Evolutionary conservation across 2,329 filamentous ascomycete genomes (phyloP).

Genomic region (Talaromyces verruculosus): DNA sequence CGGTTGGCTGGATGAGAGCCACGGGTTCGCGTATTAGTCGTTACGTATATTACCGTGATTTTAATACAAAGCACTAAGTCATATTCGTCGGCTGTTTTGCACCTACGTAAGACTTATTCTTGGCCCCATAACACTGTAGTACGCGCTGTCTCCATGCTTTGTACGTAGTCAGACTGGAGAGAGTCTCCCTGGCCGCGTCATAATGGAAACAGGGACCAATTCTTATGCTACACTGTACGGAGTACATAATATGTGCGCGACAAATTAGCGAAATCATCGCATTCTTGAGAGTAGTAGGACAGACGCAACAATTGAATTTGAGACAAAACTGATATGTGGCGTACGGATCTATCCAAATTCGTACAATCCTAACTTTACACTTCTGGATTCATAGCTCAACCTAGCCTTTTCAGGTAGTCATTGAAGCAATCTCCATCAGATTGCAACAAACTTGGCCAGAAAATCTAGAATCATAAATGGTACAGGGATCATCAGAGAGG

Average conservation of each 20-base stretch:
- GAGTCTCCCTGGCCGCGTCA: not conserved
- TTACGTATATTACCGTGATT: constrained; percentile 5
- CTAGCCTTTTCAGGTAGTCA: not conserved
- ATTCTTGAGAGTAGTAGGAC: not conserved
- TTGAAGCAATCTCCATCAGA: constrained; percentile 1
- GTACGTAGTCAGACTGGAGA: not conserved
- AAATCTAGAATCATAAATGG: constrained; percentile 3
- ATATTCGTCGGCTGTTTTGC: not conserved
- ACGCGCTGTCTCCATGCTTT: not conserved
- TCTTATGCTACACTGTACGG: not conserved
- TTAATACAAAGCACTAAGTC: not conserved
- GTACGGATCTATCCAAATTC: not conserved
- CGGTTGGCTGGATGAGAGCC: constrained; percentile 14
- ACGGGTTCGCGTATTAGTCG: constrained; percentile 2
- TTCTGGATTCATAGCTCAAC: not conserved
- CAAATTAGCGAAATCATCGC: not conserved
- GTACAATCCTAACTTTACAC: not conserved
- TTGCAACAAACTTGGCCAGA: not conserved
- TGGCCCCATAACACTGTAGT: not conserved
- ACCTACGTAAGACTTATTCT: not conserved
- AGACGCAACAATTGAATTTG: not conserved
- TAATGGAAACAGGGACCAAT: not conserved
- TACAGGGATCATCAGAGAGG: not conserved
- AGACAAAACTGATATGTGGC: constrained; percentile 3
- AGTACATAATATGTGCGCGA: not conserved